Percentiles rank a stretch among this genome's conserved stretches.
Conservation (phyloP, 1,284 basidiomycete genomes). For the Athelia sp. region DNA sequence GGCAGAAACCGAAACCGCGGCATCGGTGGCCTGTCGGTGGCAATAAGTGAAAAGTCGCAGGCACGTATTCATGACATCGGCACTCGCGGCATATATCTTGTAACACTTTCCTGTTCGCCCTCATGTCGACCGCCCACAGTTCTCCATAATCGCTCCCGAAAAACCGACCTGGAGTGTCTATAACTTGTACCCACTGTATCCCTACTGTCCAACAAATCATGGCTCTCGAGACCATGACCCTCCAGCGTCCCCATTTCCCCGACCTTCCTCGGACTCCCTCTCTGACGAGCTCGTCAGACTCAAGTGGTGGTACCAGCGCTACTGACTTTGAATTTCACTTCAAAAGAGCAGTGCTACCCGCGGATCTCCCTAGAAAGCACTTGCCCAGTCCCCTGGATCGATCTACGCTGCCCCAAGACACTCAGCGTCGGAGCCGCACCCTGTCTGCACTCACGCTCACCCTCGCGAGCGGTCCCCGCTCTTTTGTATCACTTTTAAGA, state of each 20-base stretch:
- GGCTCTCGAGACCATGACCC: not conserved
- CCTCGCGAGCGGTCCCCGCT: not conserved
- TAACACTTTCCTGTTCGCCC: too few species aligned
- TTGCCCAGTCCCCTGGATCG: not conserved
- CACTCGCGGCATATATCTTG: too few species aligned
- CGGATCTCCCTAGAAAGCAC: not conserved
- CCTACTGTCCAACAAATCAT: not conserved
- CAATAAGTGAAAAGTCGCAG: too few species aligned
- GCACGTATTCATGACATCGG: too few species aligned
- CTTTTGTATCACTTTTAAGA: slow-evolving; percentile 26
- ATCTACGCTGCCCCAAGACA: not conserved
- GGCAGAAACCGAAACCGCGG: too few species aligned
- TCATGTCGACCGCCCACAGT: too few species aligned
- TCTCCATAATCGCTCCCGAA: too few species aligned
- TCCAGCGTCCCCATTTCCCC: too few species aligned
- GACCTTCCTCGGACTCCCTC: not conserved
- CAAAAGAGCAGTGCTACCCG: not conserved
- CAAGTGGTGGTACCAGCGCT: not conserved
- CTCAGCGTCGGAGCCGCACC: not conserved
- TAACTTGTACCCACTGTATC: too few species aligned
- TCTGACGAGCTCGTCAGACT: not conserved
- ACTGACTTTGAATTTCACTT: not conserved
- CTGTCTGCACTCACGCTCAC: not conserved
- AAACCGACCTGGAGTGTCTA: too few species aligned
- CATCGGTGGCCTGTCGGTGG: too few species aligned